Conservation (phyloP, 805 yeast species). For the Wickerhamiella qilinensis region DNA sequence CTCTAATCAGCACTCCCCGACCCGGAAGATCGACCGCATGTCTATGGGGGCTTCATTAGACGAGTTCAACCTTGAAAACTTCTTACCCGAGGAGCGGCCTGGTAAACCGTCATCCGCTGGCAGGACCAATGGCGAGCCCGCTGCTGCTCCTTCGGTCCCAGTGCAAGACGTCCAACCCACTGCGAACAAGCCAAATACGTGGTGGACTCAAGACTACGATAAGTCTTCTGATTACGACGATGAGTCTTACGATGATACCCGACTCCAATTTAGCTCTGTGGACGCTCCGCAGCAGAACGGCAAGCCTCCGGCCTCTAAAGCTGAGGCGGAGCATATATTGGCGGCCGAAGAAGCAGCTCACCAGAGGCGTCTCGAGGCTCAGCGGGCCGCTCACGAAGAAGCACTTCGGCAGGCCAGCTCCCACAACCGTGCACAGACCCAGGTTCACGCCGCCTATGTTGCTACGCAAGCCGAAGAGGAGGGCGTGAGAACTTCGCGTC, state of each 20-base stretch:
- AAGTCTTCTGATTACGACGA: neutral
- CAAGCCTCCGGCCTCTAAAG: neutral
- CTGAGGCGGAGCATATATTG: neutral
- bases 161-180: neutral
- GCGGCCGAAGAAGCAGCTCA: neutral
- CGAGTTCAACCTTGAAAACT: neutral
- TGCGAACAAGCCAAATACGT: neutral
- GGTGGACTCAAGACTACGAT: neutral
- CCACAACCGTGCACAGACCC: neutral
- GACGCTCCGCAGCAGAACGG: neutral
- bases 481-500: no score
- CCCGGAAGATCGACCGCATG: neutral
- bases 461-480: neutral
- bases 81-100: neutral
- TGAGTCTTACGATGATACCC: neutral
- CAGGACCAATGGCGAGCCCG: neutral
- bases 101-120: neutral
- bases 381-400: neutral
- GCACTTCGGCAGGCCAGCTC: neutral
- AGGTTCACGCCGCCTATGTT: neutral
- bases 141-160: neutral
- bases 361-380: neutral
- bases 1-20: neutral
- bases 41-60: neutral
- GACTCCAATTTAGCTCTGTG: neutral